phyloP scores from a whole-genome alignment of 805 yeast genomes.

The Sugiyamaella qingdaonensis region DNA sequence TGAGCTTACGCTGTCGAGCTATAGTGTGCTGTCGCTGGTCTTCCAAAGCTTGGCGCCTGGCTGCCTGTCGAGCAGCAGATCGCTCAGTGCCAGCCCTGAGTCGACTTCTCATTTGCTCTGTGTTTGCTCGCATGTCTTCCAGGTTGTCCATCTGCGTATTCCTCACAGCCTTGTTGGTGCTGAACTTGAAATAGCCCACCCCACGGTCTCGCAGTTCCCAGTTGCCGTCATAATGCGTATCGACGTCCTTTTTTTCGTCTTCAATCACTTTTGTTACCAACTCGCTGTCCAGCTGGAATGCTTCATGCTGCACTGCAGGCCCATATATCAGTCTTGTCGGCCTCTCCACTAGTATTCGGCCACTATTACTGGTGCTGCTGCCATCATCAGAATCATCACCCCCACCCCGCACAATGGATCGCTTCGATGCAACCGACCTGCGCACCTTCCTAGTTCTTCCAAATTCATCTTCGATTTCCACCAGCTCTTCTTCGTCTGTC shows the following conservation, averaged over 20 bases:
- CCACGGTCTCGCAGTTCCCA: constrained; percentile 26
- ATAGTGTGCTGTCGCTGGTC: too few relatives aligned
- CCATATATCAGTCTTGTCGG: constrained; percentile 21
- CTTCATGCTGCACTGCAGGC: constrained; percentile 19
- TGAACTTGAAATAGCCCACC: constrained; percentile 24
- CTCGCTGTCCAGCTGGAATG: constrained; percentile 13
- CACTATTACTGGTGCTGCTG: not conserved
- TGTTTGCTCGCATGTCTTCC: constrained; percentile 10
- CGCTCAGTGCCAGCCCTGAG: too few relatives aligned
- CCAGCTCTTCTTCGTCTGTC: constrained; percentile 12
- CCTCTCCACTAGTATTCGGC: not conserved
- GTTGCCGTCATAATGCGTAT: constrained; percentile 21
- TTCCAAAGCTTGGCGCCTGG: too few relatives aligned
- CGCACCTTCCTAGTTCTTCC: constrained; percentile 24
- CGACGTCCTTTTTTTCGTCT: constrained; percentile 2
- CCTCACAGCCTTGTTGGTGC: constrained; percentile 15
- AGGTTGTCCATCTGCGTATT: constrained; percentile 20
- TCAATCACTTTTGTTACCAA: not conserved
- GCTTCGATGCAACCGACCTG: not conserved
- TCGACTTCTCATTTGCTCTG: not conserved
- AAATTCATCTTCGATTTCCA: constrained; percentile 24
- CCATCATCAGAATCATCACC: constrained; percentile 3
- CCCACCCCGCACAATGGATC: constrained; percentile 5
- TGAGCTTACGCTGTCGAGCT: too few relatives aligned
- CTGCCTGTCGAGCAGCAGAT: too few relatives aligned